Evolutionary conservation across 192 early-diverging fungal genomes (phyloP).

Genomic region (Lunasporangiospora selenospora): DNA sequence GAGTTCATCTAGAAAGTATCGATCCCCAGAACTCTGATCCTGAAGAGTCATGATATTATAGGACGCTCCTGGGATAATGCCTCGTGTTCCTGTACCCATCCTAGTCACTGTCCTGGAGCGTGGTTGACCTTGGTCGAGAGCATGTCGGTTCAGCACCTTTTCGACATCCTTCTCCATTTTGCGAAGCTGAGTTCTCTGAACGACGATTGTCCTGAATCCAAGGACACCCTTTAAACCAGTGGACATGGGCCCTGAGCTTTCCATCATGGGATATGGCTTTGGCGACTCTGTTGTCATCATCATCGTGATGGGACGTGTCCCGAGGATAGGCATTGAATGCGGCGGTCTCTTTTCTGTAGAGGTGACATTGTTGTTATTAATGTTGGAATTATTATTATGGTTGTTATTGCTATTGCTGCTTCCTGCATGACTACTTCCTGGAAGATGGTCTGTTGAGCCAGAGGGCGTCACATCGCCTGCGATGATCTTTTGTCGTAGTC

Average conservation of each 20-base stretch:
- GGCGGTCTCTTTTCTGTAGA: neutral
- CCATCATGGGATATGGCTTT: slow-evolving; percentile 2
- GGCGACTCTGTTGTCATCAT: no score
- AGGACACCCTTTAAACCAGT: slow-evolving; percentile 31
- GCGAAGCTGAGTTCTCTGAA: slow-evolving; percentile 45
- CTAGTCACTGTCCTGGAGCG: slow-evolving; percentile 18
- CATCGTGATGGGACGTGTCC: neutral
- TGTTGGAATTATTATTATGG: no score
- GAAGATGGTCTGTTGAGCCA: no score
- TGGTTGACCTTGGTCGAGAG: slow-evolving; percentile 14
- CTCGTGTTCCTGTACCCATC: slow-evolving; percentile 24
- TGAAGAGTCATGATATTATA: slow-evolving; percentile 21
- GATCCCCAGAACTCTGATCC: slow-evolving; percentile 10
- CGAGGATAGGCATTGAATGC: neutral
- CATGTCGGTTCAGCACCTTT: slow-evolving; percentile 22
- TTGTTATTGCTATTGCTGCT: no score
- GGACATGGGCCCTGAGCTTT: slow-evolving; percentile 17
- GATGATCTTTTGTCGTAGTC: slow-evolving; percentile 35
- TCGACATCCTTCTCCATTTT: slow-evolving; percentile 57
- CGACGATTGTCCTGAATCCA: slow-evolving; percentile 48
- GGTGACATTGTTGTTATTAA: no score
- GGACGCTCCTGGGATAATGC: slow-evolving; percentile 26
- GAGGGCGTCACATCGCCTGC: slow-evolving; percentile 9
- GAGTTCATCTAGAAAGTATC: slow-evolving; percentile 24
- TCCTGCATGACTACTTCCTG: no score